These are phyloP conservation scores for Coriaria nepalensis DNA, from an alignment of 306 rosid genomes.

Conservation along the genomic window DNA sequence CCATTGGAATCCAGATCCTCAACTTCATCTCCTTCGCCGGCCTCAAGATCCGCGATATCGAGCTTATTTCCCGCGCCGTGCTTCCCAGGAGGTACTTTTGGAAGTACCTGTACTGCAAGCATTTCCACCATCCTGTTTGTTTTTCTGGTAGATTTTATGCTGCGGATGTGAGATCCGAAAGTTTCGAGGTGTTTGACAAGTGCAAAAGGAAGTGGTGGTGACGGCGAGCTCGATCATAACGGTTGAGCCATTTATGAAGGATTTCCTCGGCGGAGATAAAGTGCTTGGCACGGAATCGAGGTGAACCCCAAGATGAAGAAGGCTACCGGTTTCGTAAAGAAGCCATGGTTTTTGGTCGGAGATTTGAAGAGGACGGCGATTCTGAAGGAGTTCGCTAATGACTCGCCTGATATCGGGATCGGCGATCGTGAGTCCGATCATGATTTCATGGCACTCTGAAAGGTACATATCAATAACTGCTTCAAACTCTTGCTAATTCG, in stretches of 20 bases:
- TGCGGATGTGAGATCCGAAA: constrained; percentile 81
- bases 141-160: constrained; percentile 52
- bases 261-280: constrained; percentile 74
- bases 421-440: constrained; percentile 81
- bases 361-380: constrained; percentile 53
- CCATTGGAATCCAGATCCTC: constrained; percentile 87
- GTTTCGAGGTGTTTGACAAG: constrained; percentile 66
- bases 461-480: constrained; percentile 34
- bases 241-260: constrained; percentile 90
- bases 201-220: constrained; percentile 84
- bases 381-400: constrained; percentile 64
- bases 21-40: constrained; percentile 86
- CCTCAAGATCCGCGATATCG: constrained; percentile 80
- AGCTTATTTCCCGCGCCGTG: constrained; percentile 82
- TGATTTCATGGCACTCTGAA: constrained; percentile 91
- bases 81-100: constrained; percentile 42
- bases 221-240: constrained; percentile 86
- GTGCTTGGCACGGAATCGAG: constrained; percentile 86
- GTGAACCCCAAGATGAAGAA: constrained; percentile 87
- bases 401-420: constrained; percentile 59
- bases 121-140: background rate
- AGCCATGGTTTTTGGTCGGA: constrained; percentile 79
- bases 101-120: too few species aligned
- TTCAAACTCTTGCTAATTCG: background rate
- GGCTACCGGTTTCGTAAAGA: constrained; percentile 91